Percentiles rank a stretch among this genome's conserved stretches.
These are phyloP conservation scores for Kalmusia sp. DNA, from an alignment of 2,329 filamentous ascomycete genomes.

Conservation along the genomic window DNA sequence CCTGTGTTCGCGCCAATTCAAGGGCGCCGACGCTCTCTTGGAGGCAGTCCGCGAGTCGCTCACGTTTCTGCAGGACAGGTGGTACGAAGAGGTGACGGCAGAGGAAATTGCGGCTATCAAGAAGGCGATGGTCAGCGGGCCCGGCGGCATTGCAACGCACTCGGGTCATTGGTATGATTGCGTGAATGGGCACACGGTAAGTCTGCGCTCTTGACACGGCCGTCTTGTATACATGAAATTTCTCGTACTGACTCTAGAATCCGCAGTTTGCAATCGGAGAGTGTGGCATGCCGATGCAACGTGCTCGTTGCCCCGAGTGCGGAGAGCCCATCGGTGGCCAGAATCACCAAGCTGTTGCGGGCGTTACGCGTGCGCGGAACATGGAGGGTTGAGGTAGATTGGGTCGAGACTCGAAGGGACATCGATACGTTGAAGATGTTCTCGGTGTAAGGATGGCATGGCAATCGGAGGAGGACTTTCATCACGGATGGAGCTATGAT, in stretches of 20 bases:
- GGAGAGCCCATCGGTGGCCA: slow-evolving; percentile 63
- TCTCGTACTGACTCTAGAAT: not conserved
- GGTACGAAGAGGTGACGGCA: slow-evolving; percentile 51
- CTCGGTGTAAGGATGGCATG: too few species aligned
- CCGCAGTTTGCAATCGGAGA: slow-evolving; percentile 65
- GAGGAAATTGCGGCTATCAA: slow-evolving; percentile 56
- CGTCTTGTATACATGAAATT: not conserved
- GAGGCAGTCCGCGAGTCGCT: slow-evolving; percentile 34
- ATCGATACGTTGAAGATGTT: too few species aligned
- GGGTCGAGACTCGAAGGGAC: too few species aligned
- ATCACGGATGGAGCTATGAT: too few species aligned
- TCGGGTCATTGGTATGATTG: slow-evolving; percentile 69
- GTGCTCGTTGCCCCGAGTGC: slow-evolving; percentile 69
- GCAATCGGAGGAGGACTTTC: too few species aligned
- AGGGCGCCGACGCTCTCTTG: slow-evolving; percentile 15
- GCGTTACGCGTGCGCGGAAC: slow-evolving; percentile 58
- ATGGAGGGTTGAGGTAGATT: slow-evolving; percentile 50
- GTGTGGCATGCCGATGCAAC: slow-evolving; percentile 71
- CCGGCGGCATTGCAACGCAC: slow-evolving; percentile 48
- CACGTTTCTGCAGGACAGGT: slow-evolving; percentile 39
- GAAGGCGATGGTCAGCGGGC: slow-evolving; percentile 55
- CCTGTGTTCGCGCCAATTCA: too few species aligned
- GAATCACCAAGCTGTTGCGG: slow-evolving; percentile 57
- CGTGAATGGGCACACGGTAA: slow-evolving; percentile 60
- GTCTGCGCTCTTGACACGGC: too few species aligned